Percentiles rank a stretch among this genome's conserved stretches.
These are phyloP conservation scores for Hymenoscyphus occultus DNA, from an alignment of 2,329 filamentous ascomycete genomes.

Conservation along the genomic window DNA sequence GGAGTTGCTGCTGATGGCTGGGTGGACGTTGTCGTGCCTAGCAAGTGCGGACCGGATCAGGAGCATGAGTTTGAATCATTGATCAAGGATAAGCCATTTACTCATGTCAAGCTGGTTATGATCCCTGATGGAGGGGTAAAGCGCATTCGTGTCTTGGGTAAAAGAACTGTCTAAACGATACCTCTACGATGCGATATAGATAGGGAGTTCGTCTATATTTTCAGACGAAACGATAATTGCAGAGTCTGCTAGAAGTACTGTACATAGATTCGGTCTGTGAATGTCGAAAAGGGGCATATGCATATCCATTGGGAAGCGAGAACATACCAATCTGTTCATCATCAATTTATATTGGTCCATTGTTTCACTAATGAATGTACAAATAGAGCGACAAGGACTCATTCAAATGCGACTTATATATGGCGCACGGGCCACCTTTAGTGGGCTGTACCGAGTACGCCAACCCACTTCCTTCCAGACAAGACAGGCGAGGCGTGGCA, in stretches of 20 bases:
- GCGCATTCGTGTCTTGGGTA: slow-evolving; percentile 74
- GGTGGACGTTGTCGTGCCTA: slow-evolving; percentile 62
- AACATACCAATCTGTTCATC: background rate
- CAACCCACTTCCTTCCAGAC: slow-evolving; percentile 1
- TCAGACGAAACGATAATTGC: background rate
- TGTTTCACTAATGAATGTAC: background rate
- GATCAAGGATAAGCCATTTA: slow-evolving; percentile 60
- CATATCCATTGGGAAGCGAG: background rate
- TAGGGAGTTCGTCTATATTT: background rate
- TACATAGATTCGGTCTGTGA: background rate
- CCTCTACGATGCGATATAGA: background rate
- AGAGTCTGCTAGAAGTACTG: background rate
- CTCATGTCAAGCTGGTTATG: slow-evolving; percentile 80
- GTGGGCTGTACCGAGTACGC: background rate
- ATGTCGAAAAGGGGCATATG: background rate
- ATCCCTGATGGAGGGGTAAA: slow-evolving; percentile 93
- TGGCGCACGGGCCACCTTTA: background rate
- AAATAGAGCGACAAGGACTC: background rate
- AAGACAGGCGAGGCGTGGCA: background rate
- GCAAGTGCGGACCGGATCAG: slow-evolving; percentile 68
- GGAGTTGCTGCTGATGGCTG: slow-evolving; percentile 57
- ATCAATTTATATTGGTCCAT: background rate
- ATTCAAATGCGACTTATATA: background rate
- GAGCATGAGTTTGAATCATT: slow-evolving; percentile 64
- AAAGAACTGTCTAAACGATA: slow-evolving; percentile 39